phyloP scores from a whole-genome alignment of 2,329 filamentous ascomycete genomes.

The Onygenales sp. region DNA sequence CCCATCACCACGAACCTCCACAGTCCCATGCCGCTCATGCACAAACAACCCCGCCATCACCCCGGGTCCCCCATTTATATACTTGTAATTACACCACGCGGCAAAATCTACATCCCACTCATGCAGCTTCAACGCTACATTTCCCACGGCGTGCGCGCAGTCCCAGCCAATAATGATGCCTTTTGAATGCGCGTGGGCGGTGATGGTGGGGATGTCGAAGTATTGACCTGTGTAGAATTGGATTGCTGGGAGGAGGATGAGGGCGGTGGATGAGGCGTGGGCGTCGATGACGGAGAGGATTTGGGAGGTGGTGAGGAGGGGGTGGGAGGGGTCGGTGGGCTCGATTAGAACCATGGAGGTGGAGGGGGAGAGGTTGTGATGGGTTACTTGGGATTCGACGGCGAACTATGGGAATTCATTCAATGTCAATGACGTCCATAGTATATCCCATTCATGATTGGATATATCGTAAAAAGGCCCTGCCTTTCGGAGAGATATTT shows the following conservation, averaged over 20 bases:
- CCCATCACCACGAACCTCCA: constrained; percentile 14
- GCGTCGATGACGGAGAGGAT: constrained; percentile 65
- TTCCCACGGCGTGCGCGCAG: constrained; percentile 76
- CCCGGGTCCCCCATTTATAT: constrained; percentile 78
- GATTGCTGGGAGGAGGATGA: constrained; percentile 75
- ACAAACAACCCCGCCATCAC: constrained; percentile 73
- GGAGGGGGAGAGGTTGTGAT: constrained; percentile 57
- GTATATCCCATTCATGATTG: neutral
- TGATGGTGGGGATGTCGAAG: constrained; percentile 75
- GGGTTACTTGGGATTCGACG: constrained; percentile 67
- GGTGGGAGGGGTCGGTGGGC: constrained; percentile 43
- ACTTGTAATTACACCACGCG: constrained; percentile 91
- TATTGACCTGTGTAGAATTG: constrained; percentile 90
- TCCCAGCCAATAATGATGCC: constrained; percentile 78
- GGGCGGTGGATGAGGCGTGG: constrained; percentile 61
- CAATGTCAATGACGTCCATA: constrained; percentile 3
- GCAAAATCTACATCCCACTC: constrained; percentile 91
- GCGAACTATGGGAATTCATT: constrained; percentile 53
- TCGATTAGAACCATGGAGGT: constrained; percentile 66
- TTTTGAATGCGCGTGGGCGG: constrained; percentile 60
- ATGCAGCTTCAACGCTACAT: constrained; percentile 68
- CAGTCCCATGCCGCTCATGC: constrained; percentile 59
- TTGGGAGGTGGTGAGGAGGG: constrained; percentile 59
- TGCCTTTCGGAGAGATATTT: neutral
- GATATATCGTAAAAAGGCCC: neutral